phyloP scores from a whole-genome alignment of 2,329 filamentous ascomycete species.

The Ascochyta rabiei region DNA sequence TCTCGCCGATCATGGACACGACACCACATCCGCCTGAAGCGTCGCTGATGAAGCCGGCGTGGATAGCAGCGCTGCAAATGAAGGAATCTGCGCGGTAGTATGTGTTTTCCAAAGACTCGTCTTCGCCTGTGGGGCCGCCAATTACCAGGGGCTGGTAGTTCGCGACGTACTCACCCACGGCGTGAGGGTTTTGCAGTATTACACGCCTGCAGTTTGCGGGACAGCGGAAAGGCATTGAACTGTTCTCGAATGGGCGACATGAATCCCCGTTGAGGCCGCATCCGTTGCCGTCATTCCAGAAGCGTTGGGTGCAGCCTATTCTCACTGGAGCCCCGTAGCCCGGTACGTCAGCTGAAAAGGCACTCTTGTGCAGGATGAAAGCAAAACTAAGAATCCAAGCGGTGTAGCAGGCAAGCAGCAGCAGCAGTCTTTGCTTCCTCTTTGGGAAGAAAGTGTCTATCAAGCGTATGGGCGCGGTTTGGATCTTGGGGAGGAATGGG shows the following conservation, averaged over 20 bases:
- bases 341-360: slow-evolving; percentile 64
- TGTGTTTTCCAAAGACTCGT: slow-evolving; percentile 52
- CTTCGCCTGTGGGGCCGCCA: slow-evolving; percentile 56
- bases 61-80: slow-evolving; percentile 83
- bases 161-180: slow-evolving; percentile 71
- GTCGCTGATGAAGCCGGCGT: slow-evolving; percentile 78
- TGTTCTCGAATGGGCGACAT: slow-evolving; percentile 76
- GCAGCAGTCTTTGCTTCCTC: slow-evolving; percentile 62
- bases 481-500: slow-evolving; percentile 67
- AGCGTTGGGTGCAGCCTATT: slow-evolving; percentile 71
- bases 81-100: slow-evolving; percentile 89
- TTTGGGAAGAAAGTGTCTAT: slow-evolving; percentile 68
- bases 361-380: slow-evolving; percentile 69
- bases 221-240: slow-evolving; percentile 75
- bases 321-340: slow-evolving; percentile 70
- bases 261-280: slow-evolving; percentile 77
- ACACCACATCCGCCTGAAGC: slow-evolving; percentile 81
- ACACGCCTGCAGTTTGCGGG: slow-evolving; percentile 72
- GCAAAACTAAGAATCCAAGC: slow-evolving; percentile 74
- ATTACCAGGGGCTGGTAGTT: slow-evolving; percentile 62
- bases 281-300: slow-evolving; percentile 70
- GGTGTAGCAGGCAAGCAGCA: slow-evolving; percentile 66
- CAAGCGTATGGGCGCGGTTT: slow-evolving; percentile 69
- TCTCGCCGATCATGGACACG: slow-evolving; percentile 72
- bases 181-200: slow-evolving; percentile 72